phyloP scores from a whole-genome alignment of 1,139 yeast genomes.

The Zygosaccharomyces sapae region DNA sequence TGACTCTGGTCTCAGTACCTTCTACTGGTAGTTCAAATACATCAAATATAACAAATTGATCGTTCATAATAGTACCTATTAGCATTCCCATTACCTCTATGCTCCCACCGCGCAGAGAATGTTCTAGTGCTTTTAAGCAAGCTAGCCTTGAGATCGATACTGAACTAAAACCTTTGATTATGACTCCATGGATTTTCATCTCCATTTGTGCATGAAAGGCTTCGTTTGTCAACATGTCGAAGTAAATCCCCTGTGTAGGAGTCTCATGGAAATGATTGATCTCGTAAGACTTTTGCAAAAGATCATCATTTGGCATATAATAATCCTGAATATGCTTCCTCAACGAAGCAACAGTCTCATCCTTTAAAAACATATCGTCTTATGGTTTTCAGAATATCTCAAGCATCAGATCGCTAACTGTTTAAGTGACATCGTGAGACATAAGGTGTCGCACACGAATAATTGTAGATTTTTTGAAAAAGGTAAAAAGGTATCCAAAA shows the following conservation, averaged over 20 bases:
- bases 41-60: conserved; percentile 70
- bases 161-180: conserved; percentile 36
- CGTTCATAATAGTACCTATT: conserved; percentile 64
- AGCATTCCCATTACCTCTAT: conserved; percentile 95
- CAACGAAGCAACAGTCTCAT: conserved; percentile 11
- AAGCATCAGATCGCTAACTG: not conserved
- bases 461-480: too few species aligned
- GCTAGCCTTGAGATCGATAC: conserved; percentile 74
- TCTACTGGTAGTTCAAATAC: conserved; percentile 86
- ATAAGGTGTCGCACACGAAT: too few species aligned
- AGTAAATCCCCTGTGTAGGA: conserved; percentile 7
- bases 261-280: conserved; percentile 3
- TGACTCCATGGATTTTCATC: conserved; percentile 8
- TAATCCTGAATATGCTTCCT: conserved; percentile 1
- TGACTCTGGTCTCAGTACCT: conserved; percentile 93
- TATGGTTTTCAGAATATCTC: not conserved
- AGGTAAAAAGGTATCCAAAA: too few species aligned
- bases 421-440: not conserved
- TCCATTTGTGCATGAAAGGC: not conserved
- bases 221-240: not conserved
- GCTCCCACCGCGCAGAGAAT: conserved; percentile 82
- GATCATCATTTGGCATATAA: not conserved
- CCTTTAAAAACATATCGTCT: conserved; percentile 6
- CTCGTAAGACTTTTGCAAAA: not conserved
- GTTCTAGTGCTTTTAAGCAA: conserved; percentile 70